Evolutionary conservation across 2,329 filamentous ascomycete species (phyloP), one percentile per base, ranked within the genome.

Genomic region (Sporothrix euskadiensis): DNA sequence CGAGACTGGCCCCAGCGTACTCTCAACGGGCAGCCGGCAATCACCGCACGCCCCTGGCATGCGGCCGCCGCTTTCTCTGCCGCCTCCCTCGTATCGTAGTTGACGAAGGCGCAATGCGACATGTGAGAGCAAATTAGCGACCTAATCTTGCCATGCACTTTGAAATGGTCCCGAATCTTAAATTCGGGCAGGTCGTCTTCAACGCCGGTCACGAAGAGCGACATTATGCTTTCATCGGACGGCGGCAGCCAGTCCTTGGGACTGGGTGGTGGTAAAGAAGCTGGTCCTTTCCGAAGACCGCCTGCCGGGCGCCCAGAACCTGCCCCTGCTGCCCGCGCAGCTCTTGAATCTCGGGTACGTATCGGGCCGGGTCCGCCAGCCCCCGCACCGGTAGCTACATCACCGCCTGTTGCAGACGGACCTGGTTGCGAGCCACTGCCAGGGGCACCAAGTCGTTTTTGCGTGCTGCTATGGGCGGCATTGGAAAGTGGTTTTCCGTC

Each of bases 151-250:
- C 96, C 96, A 78, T 94, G 94, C 22, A 89, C 88, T 75, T 93
- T 90, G 84, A 99, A 99, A 82, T 97, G 96, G 2, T 94, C 91
- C 66, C 96, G 92, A 35, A 99, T 86, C 78, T 94, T 94, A 82
- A 94, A 91, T 82, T 99, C 96, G 1, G 95, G 94, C 7, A 99
- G 86, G 79, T 99, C 96, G 80, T 99, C 96, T 81, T 99, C 96
- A 1, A 99, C 90, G 9, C 96, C 97, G 0, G 95, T 98, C 41
- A 98, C 88, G 79, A 99, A 99, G 0, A 99, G 87, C 0, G 95
- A 98, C 78, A 93, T 97, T 80, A 99, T 92, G 74, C 93, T 96
- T 73, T 85, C 88, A 79, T 99, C 95, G 3, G 88, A 84, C 0
- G 96, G 97, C 0, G 96, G 96, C 2, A 91, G 82, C 83, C 94